Base-by-base conservation (phyloP, 495 filamentous ascomycete genomes). In the Penicillium psychrofluorescens region DNA sequence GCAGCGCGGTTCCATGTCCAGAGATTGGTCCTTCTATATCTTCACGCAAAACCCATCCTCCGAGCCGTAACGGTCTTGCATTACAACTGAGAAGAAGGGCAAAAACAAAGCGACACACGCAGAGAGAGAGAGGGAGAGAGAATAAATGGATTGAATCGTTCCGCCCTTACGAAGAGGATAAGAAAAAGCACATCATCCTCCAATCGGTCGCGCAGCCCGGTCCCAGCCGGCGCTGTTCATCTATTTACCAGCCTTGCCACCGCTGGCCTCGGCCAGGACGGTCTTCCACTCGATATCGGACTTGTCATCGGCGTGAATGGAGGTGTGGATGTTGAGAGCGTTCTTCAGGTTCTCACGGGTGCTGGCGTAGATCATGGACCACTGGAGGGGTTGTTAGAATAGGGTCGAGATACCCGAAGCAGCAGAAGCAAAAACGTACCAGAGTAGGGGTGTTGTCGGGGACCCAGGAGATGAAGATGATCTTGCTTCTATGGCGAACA, bases 391-490 rank as follows among this genome's bases (percentile, higher is more conserved):
- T 9, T 28, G 48, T 70, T 41, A 70, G 66, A 35, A 43, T 39
- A 27, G n/a, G 35, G 9, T 44, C n/a, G 31, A 7, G n/a, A 22
- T 15, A 36, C n/a, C 36, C 30, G 37, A 41, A 14, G 29, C 15
- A 22, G 22, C 22, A 22, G 4, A 22, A 22, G 22, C 22, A 22
- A 22, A 46, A 43, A 78, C 84, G 66, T 71, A 95, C 91, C 70
- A 83, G 79, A 62, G 88, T 81, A 48, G 80, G 72, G 48, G 88
- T 83, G 59, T 90, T 80, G 74, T 85, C 82, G 38, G 92, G 91
- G 45, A 85, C 86, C 90, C 90, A 98, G 47, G 84, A 77, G 59
- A 96, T 86, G 74, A 97, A 95, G 53, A 86, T 83, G 57, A 98
- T 92, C 80, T 98, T 98, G 79, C 78, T 90, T 68, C 91, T 91